Conservation (phyloP, 2,329 filamentous ascomycete genomes). For the Hyphodiscus sp. region DNA sequence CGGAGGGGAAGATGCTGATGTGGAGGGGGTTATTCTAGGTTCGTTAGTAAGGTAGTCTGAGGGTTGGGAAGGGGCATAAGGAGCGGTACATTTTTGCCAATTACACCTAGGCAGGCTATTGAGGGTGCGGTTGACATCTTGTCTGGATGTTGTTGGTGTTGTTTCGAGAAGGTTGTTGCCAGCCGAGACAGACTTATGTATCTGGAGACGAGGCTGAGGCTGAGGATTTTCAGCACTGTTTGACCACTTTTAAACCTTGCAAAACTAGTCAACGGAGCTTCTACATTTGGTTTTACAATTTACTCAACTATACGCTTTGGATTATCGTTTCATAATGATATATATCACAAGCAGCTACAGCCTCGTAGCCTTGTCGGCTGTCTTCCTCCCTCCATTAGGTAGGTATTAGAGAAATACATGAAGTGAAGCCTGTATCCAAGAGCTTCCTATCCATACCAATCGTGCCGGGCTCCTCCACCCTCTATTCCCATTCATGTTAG, state of each 20-base stretch:
- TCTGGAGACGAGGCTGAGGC: constrained; percentile 4
- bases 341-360: constrained; percentile 4
- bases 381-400: neutral
- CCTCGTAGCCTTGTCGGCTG: constrained; percentile 13
- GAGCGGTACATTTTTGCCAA: constrained; percentile 75
- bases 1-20: constrained; percentile 74
- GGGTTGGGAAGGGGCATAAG: neutral
- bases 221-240: neutral
- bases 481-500: neutral
- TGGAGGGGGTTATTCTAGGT: constrained; percentile 90
- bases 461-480: neutral
- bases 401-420: neutral
- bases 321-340: constrained; percentile 1
- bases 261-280: too few species aligned
- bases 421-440: neutral
- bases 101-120: constrained; percentile 88
- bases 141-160: neutral
- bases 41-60: neutral
- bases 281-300: too few species aligned
- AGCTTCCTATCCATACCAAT: neutral
- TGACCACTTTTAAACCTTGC: too few species aligned
- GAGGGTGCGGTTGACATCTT: constrained; percentile 58
- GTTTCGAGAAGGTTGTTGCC: neutral
- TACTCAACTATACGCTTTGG: neutral
- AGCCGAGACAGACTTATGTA: neutral